Evolutionary conservation across 2,329 filamentous ascomycete species (phyloP).

Genomic region (Colletotrichum destructivum): DNA sequence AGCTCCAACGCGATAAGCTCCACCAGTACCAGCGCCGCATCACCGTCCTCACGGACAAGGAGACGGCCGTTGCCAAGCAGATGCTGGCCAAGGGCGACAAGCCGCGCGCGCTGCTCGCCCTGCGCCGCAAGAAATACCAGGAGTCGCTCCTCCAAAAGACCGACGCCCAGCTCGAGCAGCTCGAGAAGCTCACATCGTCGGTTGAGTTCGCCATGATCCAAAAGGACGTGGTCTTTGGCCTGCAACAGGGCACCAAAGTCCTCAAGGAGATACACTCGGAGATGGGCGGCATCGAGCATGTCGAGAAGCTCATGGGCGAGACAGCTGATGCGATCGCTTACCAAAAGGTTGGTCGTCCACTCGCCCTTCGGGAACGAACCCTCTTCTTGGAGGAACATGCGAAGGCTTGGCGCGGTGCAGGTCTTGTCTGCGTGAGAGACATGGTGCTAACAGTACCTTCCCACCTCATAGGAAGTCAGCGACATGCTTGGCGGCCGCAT

Average conservation of each 20-base stretch:
- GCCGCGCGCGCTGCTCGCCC: constrained; percentile 84
- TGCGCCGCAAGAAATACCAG: constrained; percentile 97
- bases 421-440: neutral
- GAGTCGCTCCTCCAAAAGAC: constrained; percentile 90
- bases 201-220: constrained; percentile 98
- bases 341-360: constrained; percentile 76
- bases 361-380: neutral
- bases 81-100: constrained; percentile 88
- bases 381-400: too few species aligned
- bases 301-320: constrained; percentile 96
- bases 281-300: constrained; percentile 94
- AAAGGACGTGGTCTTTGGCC: constrained; percentile 93
- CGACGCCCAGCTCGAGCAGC: constrained; percentile 92
- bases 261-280: constrained; percentile 93
- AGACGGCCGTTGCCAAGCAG: constrained; percentile 88
- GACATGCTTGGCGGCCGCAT: constrained; percentile 91
- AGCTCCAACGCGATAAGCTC: constrained; percentile 96
- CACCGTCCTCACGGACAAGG: constrained; percentile 85
- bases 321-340: constrained; percentile 92
- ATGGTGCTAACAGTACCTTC: constrained; percentile 15
- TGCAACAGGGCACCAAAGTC: constrained; percentile 92
- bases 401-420: neutral
- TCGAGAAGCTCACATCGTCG: constrained; percentile 88
- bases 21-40: constrained; percentile 97
- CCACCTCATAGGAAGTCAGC: constrained; percentile 80